Percentiles rank a stretch among this genome's conserved stretches.
Conservation (phyloP, 257 asterid species). For the Penstemon newberryi region DNA sequence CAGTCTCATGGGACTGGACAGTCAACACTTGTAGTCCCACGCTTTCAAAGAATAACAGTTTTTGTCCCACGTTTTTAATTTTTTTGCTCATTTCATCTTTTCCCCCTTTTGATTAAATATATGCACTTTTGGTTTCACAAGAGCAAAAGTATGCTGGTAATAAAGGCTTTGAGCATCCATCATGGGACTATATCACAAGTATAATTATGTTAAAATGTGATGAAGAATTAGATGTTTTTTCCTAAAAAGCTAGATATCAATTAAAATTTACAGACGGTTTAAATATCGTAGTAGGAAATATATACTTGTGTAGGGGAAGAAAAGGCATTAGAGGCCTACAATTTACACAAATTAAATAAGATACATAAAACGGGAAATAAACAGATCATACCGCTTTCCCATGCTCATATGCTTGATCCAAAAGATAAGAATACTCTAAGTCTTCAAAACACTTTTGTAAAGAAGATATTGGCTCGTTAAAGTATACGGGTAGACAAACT, state of each 20-base stretch:
- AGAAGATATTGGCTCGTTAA: constrained; percentile 88
- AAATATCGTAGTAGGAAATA: background rate
- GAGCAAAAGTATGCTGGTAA: no score
- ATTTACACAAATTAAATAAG: background rate
- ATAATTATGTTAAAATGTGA: background rate
- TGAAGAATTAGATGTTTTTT: background rate
- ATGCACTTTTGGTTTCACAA: no score
- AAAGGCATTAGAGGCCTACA: background rate
- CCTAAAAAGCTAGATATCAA: background rate
- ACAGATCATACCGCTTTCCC: constrained; percentile 75
- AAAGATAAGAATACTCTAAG: constrained; percentile 83
- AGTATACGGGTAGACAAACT: constrained; percentile 92
- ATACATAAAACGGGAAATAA: constrained; percentile 14
- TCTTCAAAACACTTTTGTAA: constrained; percentile 91
- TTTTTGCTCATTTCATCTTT: no score
- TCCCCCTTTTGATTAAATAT: no score
- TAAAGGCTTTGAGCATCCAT: background rate
- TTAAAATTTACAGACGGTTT: background rate
- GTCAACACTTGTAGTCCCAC: no score
- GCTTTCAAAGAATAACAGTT: no score
- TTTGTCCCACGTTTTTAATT: no score
- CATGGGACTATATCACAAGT: background rate
- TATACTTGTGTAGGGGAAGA: background rate
- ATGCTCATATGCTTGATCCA: constrained; percentile 85
- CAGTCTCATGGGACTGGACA: no score